These are phyloP conservation scores for Hortiboletus flavorubellus DNA, from an alignment of 768 basidiomycete species.

Conservation along the genomic window DNA sequence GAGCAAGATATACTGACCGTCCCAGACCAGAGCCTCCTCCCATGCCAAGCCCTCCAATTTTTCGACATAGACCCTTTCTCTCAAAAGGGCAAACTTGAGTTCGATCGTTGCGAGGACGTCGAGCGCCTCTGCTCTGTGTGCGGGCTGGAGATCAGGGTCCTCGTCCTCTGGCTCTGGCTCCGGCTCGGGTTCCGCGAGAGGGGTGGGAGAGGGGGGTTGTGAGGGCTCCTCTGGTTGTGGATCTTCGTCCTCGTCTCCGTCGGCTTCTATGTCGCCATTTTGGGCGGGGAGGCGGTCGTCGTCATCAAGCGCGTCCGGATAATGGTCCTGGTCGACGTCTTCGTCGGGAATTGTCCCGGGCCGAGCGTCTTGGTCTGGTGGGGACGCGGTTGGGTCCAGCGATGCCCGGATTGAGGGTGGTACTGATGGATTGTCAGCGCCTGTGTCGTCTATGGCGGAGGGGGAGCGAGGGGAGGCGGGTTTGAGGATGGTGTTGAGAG, in stretches of 20 bases:
- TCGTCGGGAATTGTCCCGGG: slow-evolving; percentile 24
- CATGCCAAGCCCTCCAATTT: slow-evolving; percentile 88
- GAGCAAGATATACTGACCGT: slow-evolving; percentile 49
- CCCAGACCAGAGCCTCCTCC: slow-evolving; percentile 79
- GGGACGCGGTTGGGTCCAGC: slow-evolving; percentile 19
- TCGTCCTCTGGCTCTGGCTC: slow-evolving; percentile 36
- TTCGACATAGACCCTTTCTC: slow-evolving; percentile 89
- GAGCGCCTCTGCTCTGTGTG: slow-evolving; percentile 82
- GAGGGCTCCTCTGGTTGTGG: slow-evolving; percentile 25
- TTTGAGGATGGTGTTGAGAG: slow-evolving; percentile 16
- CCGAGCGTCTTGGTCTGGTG: slow-evolving; percentile 12
- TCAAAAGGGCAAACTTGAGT: slow-evolving; percentile 82
- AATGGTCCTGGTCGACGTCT: slow-evolving; percentile 25
- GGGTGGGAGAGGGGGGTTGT: slow-evolving; percentile 25
- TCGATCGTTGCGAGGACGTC: slow-evolving; percentile 88
- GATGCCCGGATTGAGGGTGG: slow-evolving; percentile 21
- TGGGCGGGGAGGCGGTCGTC: slow-evolving; percentile 20
- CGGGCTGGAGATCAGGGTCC: slow-evolving; percentile 73
- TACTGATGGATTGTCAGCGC: slow-evolving; percentile 16
- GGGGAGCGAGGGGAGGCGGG: slow-evolving; percentile 2
- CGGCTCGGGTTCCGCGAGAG: slow-evolving; percentile 23
- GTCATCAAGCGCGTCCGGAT: slow-evolving; percentile 21
- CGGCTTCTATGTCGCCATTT: slow-evolving; percentile 19
- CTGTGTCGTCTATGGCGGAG: slow-evolving; percentile 22
- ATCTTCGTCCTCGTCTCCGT: slow-evolving; percentile 36